Base-by-base conservation (phyloP, 768 basidiomycete genomes). In the Boletus huronensis region DNA sequence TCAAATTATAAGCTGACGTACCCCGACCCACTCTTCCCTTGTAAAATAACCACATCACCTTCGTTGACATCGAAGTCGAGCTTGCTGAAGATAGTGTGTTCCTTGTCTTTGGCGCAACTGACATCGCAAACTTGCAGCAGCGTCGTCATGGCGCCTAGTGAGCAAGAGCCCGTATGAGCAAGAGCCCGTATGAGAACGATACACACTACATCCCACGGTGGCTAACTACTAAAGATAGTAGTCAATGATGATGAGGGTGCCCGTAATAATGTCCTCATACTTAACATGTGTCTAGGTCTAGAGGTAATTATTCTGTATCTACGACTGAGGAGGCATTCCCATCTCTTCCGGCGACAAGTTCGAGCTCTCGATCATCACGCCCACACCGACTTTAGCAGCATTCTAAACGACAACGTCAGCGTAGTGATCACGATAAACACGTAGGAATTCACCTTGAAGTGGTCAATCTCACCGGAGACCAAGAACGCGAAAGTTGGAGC, bases 401-500 rank as follows among this genome's bases (percentile, higher is more conserved):
- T 93, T 94, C 93, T 98, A 60, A 46, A 56, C 5, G 28, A 42
- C 6, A 41, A 29, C 19, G 28, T 54, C 14, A 54, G 57, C 25
- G 13, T 14, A 32, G 16, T 23, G 13, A 32, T 16, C 31, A 56
- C 9, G 17, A 49, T 16, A 46, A 52, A 49, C 5, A 39, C 4
- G 5, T 42, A 60, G 7, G 53, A 23, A 54, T 74, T 58, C 63
- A 92, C 94, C 86, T 95, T 98, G 79, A 93, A 88, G 81, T 99
- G 97, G 72, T 99, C 97, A 62, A 99, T 93, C 79, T 99, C 97
- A 10, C 97, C 97, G 17, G 92, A 82, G 43, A 99, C 85, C 63
- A 95, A 72, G 80, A 99, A 97, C 14, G 93, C 85, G 67, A 99
- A 98, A 9, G 91, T 84, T 5, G 97, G 97, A 13, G 92, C 91